Base-by-base conservation (phyloP, 2,329 filamentous ascomycete species). In the Tolypocladium album region DNA sequence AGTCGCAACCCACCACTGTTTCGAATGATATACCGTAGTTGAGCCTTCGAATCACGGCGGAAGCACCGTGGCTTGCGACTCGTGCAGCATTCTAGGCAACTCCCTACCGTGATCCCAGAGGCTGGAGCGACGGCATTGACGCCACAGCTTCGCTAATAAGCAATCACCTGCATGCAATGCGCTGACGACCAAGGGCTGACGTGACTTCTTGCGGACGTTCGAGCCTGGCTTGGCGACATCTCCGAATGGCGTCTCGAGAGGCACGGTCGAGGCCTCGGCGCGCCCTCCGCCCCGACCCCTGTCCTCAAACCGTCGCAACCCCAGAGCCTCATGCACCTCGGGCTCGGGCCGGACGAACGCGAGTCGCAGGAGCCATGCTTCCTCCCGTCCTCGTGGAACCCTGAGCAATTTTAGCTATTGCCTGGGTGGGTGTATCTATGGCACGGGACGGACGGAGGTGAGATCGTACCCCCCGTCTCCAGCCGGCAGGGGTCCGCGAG, bases 331-430 rank as follows among this genome's bases (percentile, higher is more conserved):
- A 52, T 53, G 57, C 57, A n/a, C n/a, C 20, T 58, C 58, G 39
- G 42, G 58, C 31, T 53, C 55, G 39, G 42, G 58, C 55, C 55
- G 59, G 55, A 60, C 59, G 59, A 60, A 60, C 55, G 39, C 45
- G 59, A 60, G 59, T 57, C 59, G 57, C 45, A 31, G 55, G 17
- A 39, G 31, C 40, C 52, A 36, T n/a, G 47, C 42, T 22, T 47
- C n/a, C 15, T 15, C 36, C 50, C 57, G 7, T 11, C 39, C 38
- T 55, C 40, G 39, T 27, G 57, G 45, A 38, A 52, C 57, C 56
- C 45, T 34, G 47, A 34, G 47, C 8, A 52, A 52, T 52, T 34
- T 31, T 9, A 43, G 36, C n/a, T 42, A 47, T 7, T 47, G 22
- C 22, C 22, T 47, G 43, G 22, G 43, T 8, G 43, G 22, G 11